Base-by-base conservation (phyloP, 1,139 yeast genomes). In the Blastobotrys arbuscula region DNA sequence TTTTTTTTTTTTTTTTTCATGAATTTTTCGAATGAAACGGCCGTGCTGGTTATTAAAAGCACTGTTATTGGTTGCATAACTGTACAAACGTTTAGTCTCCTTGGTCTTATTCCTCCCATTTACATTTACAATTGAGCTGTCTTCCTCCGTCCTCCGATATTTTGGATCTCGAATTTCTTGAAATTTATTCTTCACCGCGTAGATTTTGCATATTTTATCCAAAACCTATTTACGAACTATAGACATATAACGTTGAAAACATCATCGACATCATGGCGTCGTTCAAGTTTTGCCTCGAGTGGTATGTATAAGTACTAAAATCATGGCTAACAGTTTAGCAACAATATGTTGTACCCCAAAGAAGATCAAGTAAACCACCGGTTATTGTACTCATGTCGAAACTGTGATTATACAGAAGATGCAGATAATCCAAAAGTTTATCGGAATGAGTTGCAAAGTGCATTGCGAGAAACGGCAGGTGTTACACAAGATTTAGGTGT, bases 301-400 rank as follows among this genome's bases (percentile, higher is more conserved):
- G 94, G 77, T 74, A 54, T 42, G 73, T 63, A 6, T 13, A n/a
- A 16, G 10, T 12, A 8, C 19, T 13, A 13, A 23, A 15, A 9
- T 5, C 13, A 10, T 31, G 20, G 24, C 53, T 54, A 51, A 52
- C 53, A 28, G 28, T 13, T 28, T 31, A 65, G 84, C 78, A 94
- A 94, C 76, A 94, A 94, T 66, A 90, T 92, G 98, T 78, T 92
- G 71, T 94, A 92, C 67, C 98, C 99, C n/a, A 82, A 87, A 59
- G 98, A 94, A 71, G 98, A 94, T 66, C 86, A 85, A 63, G 74
- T 73, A 46, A 70, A 72, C 56, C 74, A 71, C 54, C 72, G 95
- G 57, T 76, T 92, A 53, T 74, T 92, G 51, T 92, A 87, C 66
- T 92, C 95, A 50, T 92, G 99, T 70, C 81, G 99, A 61, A 92